These are phyloP conservation scores for Setaria italica DNA, from an alignment of 202 grass and related monocot species.

Conservation along the genomic window DNA sequence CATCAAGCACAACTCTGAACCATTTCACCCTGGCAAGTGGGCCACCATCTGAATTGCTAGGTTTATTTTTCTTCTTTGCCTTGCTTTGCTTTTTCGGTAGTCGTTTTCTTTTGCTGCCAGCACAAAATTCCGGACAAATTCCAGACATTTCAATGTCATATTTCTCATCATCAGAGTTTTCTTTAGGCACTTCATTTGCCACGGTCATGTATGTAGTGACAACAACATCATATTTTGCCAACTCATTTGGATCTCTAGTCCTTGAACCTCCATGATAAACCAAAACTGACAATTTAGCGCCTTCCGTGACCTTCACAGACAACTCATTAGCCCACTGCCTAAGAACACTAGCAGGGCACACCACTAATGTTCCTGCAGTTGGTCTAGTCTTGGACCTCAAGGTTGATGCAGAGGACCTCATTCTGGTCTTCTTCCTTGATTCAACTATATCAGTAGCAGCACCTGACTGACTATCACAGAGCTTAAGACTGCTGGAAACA, in stretches of 20 bases:
- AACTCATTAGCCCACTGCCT: constrained; percentile 79
- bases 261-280: constrained; percentile 82
- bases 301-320: constrained; percentile 56
- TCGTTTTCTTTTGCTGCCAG: constrained; percentile 58
- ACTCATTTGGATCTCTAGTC: constrained; percentile 61
- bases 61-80: constrained; percentile 58
- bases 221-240: constrained; percentile 78
- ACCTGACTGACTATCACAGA: neutral
- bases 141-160: constrained; percentile 50
- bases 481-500: constrained; percentile 1
- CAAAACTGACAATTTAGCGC: constrained; percentile 65
- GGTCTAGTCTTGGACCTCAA: constrained; percentile 41
- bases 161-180: constrained; percentile 58
- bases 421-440: constrained; percentile 41
- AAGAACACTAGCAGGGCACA: constrained; percentile 73
- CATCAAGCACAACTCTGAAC: constrained; percentile 82
- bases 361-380: constrained; percentile 72
- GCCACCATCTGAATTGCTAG: constrained; percentile 39
- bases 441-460: constrained; percentile 43
- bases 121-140: constrained; percentile 45
- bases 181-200: constrained; percentile 69
- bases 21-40: constrained; percentile 72
- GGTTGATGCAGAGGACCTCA: constrained; percentile 34
- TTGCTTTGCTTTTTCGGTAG: constrained; percentile 29
- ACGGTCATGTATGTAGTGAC: constrained; percentile 78